These are phyloP conservation scores for Trichoderma orchidacearum DNA, from an alignment of 495 filamentous ascomycete genomes.

Conservation along the genomic window DNA sequence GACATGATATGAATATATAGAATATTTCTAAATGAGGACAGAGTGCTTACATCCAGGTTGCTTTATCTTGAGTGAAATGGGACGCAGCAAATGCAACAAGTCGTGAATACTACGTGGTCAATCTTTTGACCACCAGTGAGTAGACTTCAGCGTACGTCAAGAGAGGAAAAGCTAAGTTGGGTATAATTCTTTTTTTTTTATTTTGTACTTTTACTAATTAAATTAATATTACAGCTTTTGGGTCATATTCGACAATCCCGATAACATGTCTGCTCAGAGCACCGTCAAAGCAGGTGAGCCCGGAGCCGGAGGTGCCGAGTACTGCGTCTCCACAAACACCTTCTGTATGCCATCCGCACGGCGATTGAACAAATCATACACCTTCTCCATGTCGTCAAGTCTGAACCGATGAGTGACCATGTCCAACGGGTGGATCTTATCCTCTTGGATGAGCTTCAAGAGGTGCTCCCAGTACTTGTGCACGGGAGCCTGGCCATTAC, in stretches of 20 bases:
- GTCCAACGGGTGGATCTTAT: constrained; percentile 59
- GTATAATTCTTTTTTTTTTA: too few relatives aligned
- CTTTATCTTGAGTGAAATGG: too few relatives aligned
- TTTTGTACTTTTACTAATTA: not conserved
- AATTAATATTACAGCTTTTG: not conserved
- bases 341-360: constrained; percentile 59
- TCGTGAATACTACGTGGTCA: too few relatives aligned
- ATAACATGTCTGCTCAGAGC: constrained; percentile 8
- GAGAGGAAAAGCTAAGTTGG: too few relatives aligned
- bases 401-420: constrained; percentile 68
- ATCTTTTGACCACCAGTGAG: too few relatives aligned
- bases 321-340: constrained; percentile 55
- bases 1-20: too few relatives aligned
- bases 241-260: not conserved
- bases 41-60: too few relatives aligned
- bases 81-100: too few relatives aligned
- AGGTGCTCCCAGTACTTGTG: constrained; percentile 73
- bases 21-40: too few relatives aligned
- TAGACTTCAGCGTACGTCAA: too few relatives aligned
- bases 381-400: constrained; percentile 57
- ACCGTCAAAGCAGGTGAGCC: constrained; percentile 42
- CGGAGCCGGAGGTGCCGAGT: constrained; percentile 38
- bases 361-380: constrained; percentile 59
- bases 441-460: constrained; percentile 50
- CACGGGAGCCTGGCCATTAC: constrained; percentile 76